phyloP scores from a whole-genome alignment of 2,329 filamentous ascomycete species.

The Colletotrichum sp. region DNA sequence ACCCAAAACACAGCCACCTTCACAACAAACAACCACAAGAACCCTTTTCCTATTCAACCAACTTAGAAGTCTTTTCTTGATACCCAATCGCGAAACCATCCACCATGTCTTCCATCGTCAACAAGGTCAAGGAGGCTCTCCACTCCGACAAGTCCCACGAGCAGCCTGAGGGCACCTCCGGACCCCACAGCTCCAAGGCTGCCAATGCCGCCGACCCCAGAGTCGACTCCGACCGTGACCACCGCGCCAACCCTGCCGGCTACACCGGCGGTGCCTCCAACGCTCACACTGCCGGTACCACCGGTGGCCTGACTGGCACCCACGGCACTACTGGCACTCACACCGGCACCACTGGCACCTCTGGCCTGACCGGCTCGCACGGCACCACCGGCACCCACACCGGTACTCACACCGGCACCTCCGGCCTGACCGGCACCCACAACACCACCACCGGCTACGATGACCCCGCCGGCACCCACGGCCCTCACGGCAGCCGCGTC shows the following conservation, averaged over 20 bases:
- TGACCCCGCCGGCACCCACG: not conserved
- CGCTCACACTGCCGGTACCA: constrained; percentile 7
- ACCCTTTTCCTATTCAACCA: not conserved
- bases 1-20: constrained; percentile 17
- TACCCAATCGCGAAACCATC: constrained; percentile 21
- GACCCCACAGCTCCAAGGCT: constrained; percentile 41
- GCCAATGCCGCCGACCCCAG: constrained; percentile 57
- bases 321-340: constrained; percentile 36
- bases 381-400: constrained; percentile 32
- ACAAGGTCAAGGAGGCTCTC: constrained; percentile 65
- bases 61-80: not conserved
- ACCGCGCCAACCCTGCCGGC: constrained; percentile 41
- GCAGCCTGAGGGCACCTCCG: constrained; percentile 23
- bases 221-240: constrained; percentile 55
- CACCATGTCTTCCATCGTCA: constrained; percentile 62
- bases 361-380: constrained; percentile 28
- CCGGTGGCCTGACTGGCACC: not conserved
- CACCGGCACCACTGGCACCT: constrained; percentile 14
- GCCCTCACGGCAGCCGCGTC: constrained; percentile 29
- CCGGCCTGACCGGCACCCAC: constrained; percentile 14
- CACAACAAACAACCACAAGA: constrained; percentile 1
- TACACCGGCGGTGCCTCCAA: constrained; percentile 25
- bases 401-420: constrained; percentile 21
- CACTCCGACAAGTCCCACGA: constrained; percentile 44
- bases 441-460: not conserved